Base-by-base conservation (phyloP, 1,139 yeast genomes). In the Hyphopichia fennica region DNA sequence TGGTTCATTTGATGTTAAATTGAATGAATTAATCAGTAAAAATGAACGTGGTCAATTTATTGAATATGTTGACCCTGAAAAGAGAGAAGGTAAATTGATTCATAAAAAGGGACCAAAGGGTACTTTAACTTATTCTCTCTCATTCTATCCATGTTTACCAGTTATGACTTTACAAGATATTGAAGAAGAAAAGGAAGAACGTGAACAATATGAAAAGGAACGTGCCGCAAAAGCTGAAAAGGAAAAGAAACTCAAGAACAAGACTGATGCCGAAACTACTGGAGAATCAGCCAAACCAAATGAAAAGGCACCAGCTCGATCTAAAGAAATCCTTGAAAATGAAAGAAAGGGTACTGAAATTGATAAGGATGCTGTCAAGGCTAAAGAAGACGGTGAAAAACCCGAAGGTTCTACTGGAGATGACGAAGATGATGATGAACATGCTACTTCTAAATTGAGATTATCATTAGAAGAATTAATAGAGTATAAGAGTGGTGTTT, bases 31-130 rank as follows among this genome's bases (percentile, higher is more conserved):
- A 53, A 82, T 93, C 56, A 76, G 78, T 49, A 82, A 79, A 58
- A 78, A 87, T 50, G 86, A 83, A 44, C 72, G 75, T 43, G 89
- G 87, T 14, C 75, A 79, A 46, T 88, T 84, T 53, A 62, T 80
- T 43, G 87, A 83, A 54, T 71, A 77, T 47, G 67, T 77, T 37
- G 85, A 82, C 49, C 67, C 75, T 11, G 79, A 81, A 43, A 67
- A 76, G 49, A 77, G 84, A 53, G 74, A 73, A 8, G 82, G 84
- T 39, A 77, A 79, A 50, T 72, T 93, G 51, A 78, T 84, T 35
- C 81, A 82, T 55, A 81, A 77, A 52, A 86, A 83, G 58, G 90
- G 93, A 15, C 82, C 95, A 35, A 87, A 87, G 68, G 99, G 99
- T 58, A 65, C 75, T 17, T 72, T 93, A 30, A 75, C 81, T 13